Percentiles rank a stretch among this genome's conserved stretches.
These are phyloP conservation scores for Cladosporium sp. DNA, from an alignment of 2,329 filamentous ascomycete genomes.

Conservation along the genomic window DNA sequence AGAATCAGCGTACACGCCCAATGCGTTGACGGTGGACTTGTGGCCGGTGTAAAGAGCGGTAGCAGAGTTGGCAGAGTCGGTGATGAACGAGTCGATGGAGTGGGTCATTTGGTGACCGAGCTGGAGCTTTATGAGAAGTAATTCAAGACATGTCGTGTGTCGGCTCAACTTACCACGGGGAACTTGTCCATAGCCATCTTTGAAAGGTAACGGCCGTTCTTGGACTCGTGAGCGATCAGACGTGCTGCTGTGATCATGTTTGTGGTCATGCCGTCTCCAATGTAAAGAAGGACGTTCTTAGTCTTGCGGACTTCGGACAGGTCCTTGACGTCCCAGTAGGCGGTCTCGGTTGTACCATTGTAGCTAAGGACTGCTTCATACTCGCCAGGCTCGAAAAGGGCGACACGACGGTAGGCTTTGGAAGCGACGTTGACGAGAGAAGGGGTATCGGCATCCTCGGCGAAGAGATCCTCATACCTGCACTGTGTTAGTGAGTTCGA, in stretches of 20 bases:
- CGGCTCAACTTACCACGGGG: conserved; percentile 42
- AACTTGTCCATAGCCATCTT: conserved; percentile 72
- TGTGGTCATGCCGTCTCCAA: conserved; percentile 66
- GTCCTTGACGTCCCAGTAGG: conserved; percentile 73
- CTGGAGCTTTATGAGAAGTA: neutral
- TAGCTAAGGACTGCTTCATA: conserved; percentile 74
- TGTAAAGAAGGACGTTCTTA: conserved; percentile 83
- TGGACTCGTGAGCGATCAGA: conserved; percentile 72
- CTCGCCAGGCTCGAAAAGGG: conserved; percentile 72
- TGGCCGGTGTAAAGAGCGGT: conserved; percentile 78
- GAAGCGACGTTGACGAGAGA: conserved; percentile 75
- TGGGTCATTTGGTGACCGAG: conserved; percentile 85
- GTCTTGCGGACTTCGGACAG: conserved; percentile 66
- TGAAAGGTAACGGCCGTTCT: conserved; percentile 80
- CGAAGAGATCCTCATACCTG: conserved; percentile 60
- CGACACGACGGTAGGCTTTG: conserved; percentile 72
- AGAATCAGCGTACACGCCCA: conserved; percentile 78
- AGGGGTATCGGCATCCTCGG: conserved; percentile 63
- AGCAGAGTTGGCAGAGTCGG: conserved; percentile 80
- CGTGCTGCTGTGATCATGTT: conserved; percentile 63
- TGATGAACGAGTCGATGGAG: conserved; percentile 80
- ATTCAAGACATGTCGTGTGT: too few relatives aligned
- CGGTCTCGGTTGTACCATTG: conserved; percentile 67
- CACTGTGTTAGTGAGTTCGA: neutral
- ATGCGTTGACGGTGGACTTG: conserved; percentile 77